Conservation (phyloP, 2,329 filamentous ascomycete genomes). For the Fusarium protoensiforme region DNA sequence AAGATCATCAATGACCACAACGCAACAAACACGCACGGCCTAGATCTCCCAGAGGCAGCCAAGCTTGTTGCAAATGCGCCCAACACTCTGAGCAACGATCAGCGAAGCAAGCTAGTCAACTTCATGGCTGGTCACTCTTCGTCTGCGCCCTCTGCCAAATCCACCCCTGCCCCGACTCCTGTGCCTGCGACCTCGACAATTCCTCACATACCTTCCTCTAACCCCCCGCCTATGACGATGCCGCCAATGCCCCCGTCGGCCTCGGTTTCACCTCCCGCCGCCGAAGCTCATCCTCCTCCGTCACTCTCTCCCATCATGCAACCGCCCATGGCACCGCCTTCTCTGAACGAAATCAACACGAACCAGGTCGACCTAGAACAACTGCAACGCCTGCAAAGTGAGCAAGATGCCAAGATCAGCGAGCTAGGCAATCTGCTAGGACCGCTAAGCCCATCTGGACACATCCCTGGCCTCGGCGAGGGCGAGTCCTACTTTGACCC, state of each 20-base stretch:
- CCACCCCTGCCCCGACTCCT: conserved; percentile 29
- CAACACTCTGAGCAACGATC: conserved; percentile 65
- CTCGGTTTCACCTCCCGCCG: conserved; percentile 41
- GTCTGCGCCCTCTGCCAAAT: conserved; percentile 36
- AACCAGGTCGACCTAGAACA: conserved; percentile 82
- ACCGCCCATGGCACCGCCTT: conserved; percentile 56
- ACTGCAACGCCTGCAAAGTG: conserved; percentile 80
- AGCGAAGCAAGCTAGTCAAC: conserved; percentile 68
- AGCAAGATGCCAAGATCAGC: conserved; percentile 82
- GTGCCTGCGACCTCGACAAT: conserved; percentile 11
- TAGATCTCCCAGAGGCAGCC: conserved; percentile 64
- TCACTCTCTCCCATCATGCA: conserved; percentile 64
- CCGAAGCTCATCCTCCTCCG: conserved; percentile 42
- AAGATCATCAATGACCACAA: conserved; percentile 74
- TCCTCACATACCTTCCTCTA: conserved; percentile 21
- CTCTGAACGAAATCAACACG: conserved; percentile 71
- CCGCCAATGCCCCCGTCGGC: conserved; percentile 34
- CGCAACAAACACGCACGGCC: conserved; percentile 59
- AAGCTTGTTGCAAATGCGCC: conserved; percentile 65
- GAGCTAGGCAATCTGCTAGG: conserved; percentile 79
- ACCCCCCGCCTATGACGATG: conserved; percentile 27
- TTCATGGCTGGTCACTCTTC: conserved; percentile 65
- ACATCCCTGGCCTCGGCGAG: conserved; percentile 76
- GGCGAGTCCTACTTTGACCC: conserved; percentile 50
- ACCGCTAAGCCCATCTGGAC: conserved; percentile 82